Conservation (phyloP, 192 early-diverging fungal species). For the Funneliformis mosseae region DNA sequence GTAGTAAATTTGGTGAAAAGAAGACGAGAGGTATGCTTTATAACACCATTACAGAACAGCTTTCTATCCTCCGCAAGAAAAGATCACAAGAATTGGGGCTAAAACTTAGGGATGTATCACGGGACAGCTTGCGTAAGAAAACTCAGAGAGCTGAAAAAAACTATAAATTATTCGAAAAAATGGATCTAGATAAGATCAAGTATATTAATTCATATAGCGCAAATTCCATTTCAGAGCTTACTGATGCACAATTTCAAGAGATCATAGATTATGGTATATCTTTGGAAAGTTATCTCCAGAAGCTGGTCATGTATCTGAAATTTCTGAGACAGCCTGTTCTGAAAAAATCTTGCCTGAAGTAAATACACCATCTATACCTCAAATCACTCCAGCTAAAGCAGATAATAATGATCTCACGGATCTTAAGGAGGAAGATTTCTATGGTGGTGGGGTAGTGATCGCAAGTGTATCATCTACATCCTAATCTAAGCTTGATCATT, state of each 20-base stretch:
- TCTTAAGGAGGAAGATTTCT: no score
- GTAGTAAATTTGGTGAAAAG: conserved; percentile 19
- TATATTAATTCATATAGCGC: no score
- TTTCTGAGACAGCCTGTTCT: conserved; percentile 4
- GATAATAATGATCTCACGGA: no score
- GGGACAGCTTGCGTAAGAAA: conserved; percentile 2
- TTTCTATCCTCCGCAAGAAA: conserved; percentile 6
- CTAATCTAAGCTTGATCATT: no score
- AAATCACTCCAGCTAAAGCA: no score
- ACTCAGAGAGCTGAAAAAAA: conserved; percentile 19
- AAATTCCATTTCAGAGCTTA: not conserved
- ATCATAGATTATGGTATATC: conserved; percentile 20
- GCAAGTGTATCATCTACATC: no score
- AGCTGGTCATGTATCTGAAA: not conserved
- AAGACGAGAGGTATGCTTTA: conserved; percentile 1
- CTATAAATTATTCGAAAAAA: conserved; percentile 23
- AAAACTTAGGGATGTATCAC: conserved; percentile 22
- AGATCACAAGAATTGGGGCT: conserved; percentile 17
- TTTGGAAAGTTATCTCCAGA: not conserved
- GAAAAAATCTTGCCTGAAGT: not conserved
- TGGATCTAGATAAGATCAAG: no score
- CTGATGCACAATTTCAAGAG: not conserved
- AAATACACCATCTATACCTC: no score
- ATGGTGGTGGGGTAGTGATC: no score
- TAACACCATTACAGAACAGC: conserved; percentile 17